Evolutionary conservation across 495 filamentous ascomycete species (phyloP), one percentile per base, ranked within the genome.

Genomic region (Penicillium goetzii): DNA sequence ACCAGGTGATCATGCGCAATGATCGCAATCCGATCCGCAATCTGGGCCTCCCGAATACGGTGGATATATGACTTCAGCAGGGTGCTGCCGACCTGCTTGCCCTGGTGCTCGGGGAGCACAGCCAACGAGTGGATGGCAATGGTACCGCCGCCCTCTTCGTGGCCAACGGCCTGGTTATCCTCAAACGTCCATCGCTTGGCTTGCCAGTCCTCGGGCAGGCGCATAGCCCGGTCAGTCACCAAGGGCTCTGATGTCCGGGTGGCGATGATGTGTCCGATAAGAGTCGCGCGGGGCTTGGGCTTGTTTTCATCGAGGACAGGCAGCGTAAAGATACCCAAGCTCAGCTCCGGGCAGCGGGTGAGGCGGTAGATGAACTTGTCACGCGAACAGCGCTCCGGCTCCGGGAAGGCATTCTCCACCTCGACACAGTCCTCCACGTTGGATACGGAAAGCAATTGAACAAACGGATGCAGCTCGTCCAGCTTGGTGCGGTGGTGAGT

Each of bases 341-440:
- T 88, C 41, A 97, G 84, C 66, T 93, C 89, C n/a, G 89, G 86
- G 70, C 90, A 94, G 66, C 80, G 81, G 17, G 82, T 84, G 17
- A 98, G 86, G 56, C 93, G 91, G 72, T 97, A 97, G 28, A 83
- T 76, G 67, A 97, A 89, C 94, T 97, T 96, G 65, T 96, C 92
- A 70, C 80, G 82, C 19, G 89, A 84, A 64, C 88, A 89, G 40
- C 91, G 83, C 75, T 96, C 89, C 7, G 81, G 76, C 62, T 90
- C 79, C 1, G 86, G 83, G 68, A 97, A 97, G 3, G 89, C 85
- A 52, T 88, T 85, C 74, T 97, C 93, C 36, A 97, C 83, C 15
- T 78, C 79, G 28, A 92, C 77, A 73, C 91, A 94, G 23, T 89
- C 86, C 0, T 95, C 91, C 12, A 92, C 77, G 70, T 97, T 90